A percentile compares a stretch with the other conserved stretches of the same genome.
Conservation (phyloP, 2,329 filamentous ascomycete species). For the Cytospora chrysosperma region DNA sequence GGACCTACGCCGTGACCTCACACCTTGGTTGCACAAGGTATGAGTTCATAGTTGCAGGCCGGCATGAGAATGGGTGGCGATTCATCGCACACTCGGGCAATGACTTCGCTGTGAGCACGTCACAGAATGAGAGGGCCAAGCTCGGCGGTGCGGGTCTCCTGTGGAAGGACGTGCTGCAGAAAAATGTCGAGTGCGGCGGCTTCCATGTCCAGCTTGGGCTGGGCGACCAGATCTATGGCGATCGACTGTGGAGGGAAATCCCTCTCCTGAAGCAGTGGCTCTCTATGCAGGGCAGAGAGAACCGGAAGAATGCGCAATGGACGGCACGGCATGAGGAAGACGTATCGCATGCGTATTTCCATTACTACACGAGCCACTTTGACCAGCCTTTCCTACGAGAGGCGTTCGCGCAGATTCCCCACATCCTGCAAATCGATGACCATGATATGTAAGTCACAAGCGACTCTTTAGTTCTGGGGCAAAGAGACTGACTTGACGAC, state of each 20-base stretch:
- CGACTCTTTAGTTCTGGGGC: slow-evolving; percentile 54
- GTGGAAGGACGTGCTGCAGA: slow-evolving; percentile 99
- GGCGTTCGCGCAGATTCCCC: slow-evolving; percentile 95
- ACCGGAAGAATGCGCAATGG: slow-evolving; percentile 86
- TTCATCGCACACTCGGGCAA: slow-evolving; percentile 96
- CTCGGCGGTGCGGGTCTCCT: slow-evolving; percentile 90
- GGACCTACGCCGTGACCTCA: slow-evolving; percentile 98
- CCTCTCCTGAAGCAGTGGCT: slow-evolving; percentile 94
- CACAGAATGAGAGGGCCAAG: slow-evolving; percentile 78
- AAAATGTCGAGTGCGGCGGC: slow-evolving; percentile 92
- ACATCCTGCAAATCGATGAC: slow-evolving; percentile 89
- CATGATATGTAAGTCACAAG: slow-evolving; percentile 83
- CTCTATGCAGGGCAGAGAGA: slow-evolving; percentile 87
- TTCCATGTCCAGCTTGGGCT: slow-evolving; percentile 93
- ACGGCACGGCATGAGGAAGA: slow-evolving; percentile 95
- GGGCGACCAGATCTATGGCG: slow-evolving; percentile 93
- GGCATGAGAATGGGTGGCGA: slow-evolving; percentile 87
- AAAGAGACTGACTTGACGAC: slow-evolving; percentile 16
- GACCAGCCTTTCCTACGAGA: slow-evolving; percentile 93
- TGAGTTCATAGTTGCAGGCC: slow-evolving; percentile 91
- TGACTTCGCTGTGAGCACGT: slow-evolving; percentile 87
- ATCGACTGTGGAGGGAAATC: slow-evolving; percentile 94
- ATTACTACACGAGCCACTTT: slow-evolving; percentile 98
- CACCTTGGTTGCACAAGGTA: slow-evolving; percentile 97
- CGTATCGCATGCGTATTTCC: slow-evolving; percentile 93